Conservation (phyloP, 129 eudicot species). For the Tanacetum coccineum region DNA sequence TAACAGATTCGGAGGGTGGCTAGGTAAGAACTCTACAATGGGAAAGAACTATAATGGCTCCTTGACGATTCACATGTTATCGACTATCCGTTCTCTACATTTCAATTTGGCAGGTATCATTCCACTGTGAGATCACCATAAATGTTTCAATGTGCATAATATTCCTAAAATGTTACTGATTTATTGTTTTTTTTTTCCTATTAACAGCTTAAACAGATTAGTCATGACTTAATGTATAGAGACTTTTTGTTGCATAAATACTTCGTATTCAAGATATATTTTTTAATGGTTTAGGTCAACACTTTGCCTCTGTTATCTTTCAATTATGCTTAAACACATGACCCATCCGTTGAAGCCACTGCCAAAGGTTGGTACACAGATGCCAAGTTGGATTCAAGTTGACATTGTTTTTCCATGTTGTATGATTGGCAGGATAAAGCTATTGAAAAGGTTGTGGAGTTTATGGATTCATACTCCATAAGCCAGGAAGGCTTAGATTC, state of each 20-base stretch:
- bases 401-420: no score
- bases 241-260: neutral
- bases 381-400: no score
- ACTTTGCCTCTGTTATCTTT: constrained; percentile 66
- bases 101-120: constrained; percentile 71
- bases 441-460: no score
- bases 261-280: constrained; percentile 3
- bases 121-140: neutral
- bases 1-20: no score
- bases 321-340: constrained; percentile 71
- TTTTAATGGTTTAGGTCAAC: constrained; percentile 54
- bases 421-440: no score
- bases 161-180: neutral
- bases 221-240: neutral
- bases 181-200: neutral
- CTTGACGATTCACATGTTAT: constrained; percentile 88
- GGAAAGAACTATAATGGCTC: constrained; percentile 87
- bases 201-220: neutral
- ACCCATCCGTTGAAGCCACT: constrained; percentile 69
- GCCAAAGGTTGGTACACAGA: no score
- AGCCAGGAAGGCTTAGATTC: no score
- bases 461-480: no score
- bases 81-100: constrained; percentile 71
- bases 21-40: constrained; percentile 95
- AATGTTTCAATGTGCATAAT: neutral